Evolutionary conservation across 2,329 filamentous ascomycete species (phyloP).

Genomic region (Cercospora zeina): DNA sequence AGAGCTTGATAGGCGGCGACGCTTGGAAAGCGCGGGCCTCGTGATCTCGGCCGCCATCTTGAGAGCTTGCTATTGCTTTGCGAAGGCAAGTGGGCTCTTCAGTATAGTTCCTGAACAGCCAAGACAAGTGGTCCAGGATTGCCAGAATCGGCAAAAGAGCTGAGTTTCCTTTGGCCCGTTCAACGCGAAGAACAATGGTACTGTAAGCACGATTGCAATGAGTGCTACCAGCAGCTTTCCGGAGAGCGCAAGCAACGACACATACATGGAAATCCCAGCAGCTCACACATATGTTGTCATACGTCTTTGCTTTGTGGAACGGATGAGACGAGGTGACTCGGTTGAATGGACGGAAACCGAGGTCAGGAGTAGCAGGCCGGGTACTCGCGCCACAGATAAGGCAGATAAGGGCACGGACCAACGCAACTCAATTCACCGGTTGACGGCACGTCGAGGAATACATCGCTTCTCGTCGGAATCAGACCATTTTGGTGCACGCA

Average conservation of each 20-base stretch:
- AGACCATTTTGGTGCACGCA: not conserved
- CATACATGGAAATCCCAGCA: not conserved
- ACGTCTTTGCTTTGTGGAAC: conserved; percentile 8
- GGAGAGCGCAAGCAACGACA: not conserved
- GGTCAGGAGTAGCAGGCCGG: not conserved
- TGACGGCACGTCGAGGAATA: not conserved
- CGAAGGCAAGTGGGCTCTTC: not conserved
- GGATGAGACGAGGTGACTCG: conserved; percentile 12
- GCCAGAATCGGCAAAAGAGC: conserved; percentile 11
- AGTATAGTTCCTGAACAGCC: conserved; percentile 1
- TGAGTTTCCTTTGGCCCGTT: conserved; percentile 9
- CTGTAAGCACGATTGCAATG: not conserved
- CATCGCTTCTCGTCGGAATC: not conserved
- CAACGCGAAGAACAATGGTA: not conserved
- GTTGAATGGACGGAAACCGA: conserved; percentile 14
- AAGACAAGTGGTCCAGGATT: conserved; percentile 13
- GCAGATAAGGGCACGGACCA: conserved; percentile 2
- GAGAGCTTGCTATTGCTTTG: conserved; percentile 1
- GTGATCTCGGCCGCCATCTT: conserved; percentile 22
- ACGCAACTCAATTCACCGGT: no score
- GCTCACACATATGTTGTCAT: conserved; percentile 12
- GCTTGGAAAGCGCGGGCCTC: conserved; percentile 17
- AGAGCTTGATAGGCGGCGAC: conserved; percentile 39
- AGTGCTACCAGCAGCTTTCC: not conserved
- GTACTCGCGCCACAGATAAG: not conserved